phyloP scores from a whole-genome alignment of 208 protist genomes.

The Trypanosoma caninum region DNA sequence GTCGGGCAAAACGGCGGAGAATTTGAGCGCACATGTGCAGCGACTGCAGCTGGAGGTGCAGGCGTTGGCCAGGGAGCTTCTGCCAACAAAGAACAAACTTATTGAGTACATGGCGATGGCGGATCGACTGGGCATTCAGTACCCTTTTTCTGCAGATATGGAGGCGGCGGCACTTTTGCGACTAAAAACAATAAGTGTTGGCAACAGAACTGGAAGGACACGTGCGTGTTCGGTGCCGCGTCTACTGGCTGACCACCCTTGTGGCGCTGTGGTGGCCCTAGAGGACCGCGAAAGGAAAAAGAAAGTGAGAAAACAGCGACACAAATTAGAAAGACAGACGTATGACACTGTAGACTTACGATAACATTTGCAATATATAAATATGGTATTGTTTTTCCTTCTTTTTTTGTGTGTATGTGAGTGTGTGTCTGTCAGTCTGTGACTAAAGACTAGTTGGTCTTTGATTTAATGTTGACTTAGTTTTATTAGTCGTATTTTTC shows the following conservation, averaged over 20 bases:
- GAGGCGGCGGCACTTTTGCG: slow-evolving; percentile 59
- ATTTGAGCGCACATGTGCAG: slow-evolving; percentile 24
- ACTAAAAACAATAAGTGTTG: slow-evolving; percentile 45
- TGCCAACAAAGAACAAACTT: slow-evolving; percentile 83
- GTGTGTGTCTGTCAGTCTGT: too few relatives aligned
- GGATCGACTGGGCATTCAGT: slow-evolving; percentile 75
- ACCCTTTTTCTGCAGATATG: slow-evolving; percentile 73
- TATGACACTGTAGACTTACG: neutral
- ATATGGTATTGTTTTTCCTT: neutral
- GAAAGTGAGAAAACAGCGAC: neutral
- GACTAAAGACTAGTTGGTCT: too few relatives aligned
- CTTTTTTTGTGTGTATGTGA: neutral
- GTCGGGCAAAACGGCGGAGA: neutral
- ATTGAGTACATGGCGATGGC: slow-evolving; percentile 84
- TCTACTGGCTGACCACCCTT: neutral
- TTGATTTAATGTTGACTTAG: neutral
- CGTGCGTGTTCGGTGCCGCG: slow-evolving; percentile 20
- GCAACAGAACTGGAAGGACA: slow-evolving; percentile 13
- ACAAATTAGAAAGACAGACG: neutral
- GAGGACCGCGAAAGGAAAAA: neutral
- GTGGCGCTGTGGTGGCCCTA: neutral
- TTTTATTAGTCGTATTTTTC: neutral
- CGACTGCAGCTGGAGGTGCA: slow-evolving; percentile 48
- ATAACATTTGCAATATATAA: neutral
- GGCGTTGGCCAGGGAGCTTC: slow-evolving; percentile 53